Evolutionary conservation across 805 yeast species (phyloP), one percentile per base, ranked within the genome.

Genomic region (Lachancea lanzarotensis): DNA sequence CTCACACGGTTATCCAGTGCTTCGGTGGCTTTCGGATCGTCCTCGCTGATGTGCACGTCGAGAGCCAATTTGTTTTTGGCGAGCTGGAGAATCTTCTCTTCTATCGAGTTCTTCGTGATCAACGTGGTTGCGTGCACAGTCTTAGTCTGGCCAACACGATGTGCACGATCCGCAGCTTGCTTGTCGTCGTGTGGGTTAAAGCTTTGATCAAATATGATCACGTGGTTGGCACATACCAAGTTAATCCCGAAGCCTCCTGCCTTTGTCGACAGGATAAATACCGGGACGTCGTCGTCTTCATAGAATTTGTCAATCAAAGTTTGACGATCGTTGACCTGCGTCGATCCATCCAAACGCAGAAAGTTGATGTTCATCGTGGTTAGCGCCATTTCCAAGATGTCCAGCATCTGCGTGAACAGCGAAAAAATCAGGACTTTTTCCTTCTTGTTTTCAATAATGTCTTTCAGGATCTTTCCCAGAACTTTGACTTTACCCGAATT

Each of bases 231-330:
- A 59, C 95, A 93, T 1, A 95, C 93, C 56, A 93, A 74, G 59
- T 93, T 93, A 66, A 93, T 93, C 46, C 99, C 99, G 67, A 93
- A 93, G 1, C 99, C 99, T 60, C 99, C 99, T 0, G 98, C 98
- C 61, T 87, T 88, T 3, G 99, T 93, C 10, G 96, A 87, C 36
- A 93, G 70, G 40, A 93, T 70, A 57, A 93, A 91, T 2, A 93
- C 83, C 0, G 95, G 91, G 51, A 93, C 86, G 4, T 79, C 72
- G 0, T 76, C 75, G 49, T 89, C 95, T 29, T 85, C 89, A 57
- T 88, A 83, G 60, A 85, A 93, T 53, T 78, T 79, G 67, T 93
- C 98, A 54, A 93, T 91, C 53, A 91, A 69, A 46, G 84, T 87
- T 65, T 93, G 98, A 60, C 99, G 78, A 22, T 85, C 81, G 50